phyloP scores from a whole-genome alignment of 345 rosid genomes.

The Salix exigua region DNA sequence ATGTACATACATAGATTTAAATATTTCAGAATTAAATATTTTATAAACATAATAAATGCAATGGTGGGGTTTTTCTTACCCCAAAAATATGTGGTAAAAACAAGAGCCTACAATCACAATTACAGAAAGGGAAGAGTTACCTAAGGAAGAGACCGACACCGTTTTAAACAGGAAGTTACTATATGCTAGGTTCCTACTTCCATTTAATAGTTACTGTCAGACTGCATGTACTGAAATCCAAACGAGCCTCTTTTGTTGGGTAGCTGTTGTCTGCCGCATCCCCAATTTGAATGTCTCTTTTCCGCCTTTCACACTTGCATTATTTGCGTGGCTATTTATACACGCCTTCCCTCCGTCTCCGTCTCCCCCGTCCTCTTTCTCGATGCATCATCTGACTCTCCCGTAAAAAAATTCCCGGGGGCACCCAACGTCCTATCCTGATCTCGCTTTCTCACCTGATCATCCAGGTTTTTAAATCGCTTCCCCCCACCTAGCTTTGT shows the following conservation, averaged over 20 bases:
- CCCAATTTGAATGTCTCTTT: constrained; percentile 35
- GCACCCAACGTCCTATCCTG: background rate
- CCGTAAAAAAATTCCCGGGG: constrained; percentile 21
- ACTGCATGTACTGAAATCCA: constrained; percentile 21
- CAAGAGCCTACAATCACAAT: too few relatives aligned
- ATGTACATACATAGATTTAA: too few relatives aligned
- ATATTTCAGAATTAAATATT: too few relatives aligned
- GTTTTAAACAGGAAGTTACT: background rate
- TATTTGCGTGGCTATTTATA: background rate
- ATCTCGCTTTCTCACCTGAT: background rate
- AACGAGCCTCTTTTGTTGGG: constrained; percentile 34
- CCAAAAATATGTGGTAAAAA: too few relatives aligned
- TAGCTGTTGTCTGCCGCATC: constrained; percentile 64
- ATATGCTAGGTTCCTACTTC: too few relatives aligned
- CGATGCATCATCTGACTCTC: background rate
- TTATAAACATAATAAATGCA: too few relatives aligned
- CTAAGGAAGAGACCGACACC: background rate
- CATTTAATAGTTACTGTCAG: too few relatives aligned
- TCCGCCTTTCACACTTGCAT: background rate
- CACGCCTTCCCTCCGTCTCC: background rate
- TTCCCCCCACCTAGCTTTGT: background rate
- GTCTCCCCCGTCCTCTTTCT: background rate
- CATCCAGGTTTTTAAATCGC: background rate
- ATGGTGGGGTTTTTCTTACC: too few relatives aligned
- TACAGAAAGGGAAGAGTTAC: too few relatives aligned